phyloP scores from a whole-genome alignment of 148 eudicot genomes.

The Camellia sinensis region DNA sequence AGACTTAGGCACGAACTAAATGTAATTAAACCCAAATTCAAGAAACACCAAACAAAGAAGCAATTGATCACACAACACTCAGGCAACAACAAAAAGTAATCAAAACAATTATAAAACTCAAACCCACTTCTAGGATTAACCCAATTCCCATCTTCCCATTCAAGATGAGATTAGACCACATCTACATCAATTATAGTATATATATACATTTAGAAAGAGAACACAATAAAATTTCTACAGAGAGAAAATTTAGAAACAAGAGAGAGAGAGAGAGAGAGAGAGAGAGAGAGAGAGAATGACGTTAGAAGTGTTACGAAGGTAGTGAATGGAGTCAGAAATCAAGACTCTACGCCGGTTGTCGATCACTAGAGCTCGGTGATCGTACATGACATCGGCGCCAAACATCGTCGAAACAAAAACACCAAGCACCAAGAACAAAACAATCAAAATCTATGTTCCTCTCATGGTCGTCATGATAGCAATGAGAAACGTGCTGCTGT shows the following conservation, averaged over 20 bases:
- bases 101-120: too few relatives aligned
- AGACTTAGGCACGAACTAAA: too few relatives aligned
- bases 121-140: too few relatives aligned
- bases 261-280: background rate
- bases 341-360: constrained; percentile 73
- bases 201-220: background rate
- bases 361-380: constrained; percentile 74
- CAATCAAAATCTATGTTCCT: background rate
- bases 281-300: constrained; percentile 15
- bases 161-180: constrained; percentile 90
- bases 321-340: constrained; percentile 90
- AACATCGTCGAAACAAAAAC: constrained; percentile 5
- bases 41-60: too few relatives aligned
- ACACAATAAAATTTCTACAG: background rate
- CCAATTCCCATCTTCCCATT: constrained; percentile 63
- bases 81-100: too few relatives aligned
- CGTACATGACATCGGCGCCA: constrained; percentile 70
- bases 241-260: background rate
- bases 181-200: constrained; percentile 32
- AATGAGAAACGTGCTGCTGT: background rate
- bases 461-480: background rate
- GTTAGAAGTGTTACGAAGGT: constrained; percentile 95
- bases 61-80: too few relatives aligned
- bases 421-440: constrained; percentile 18
- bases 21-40: too few relatives aligned